Evolutionary conservation across 2,329 filamentous ascomycete species (phyloP), one percentile per base, ranked within the genome.

Genomic region (Dothideomycetidae sp.): DNA sequence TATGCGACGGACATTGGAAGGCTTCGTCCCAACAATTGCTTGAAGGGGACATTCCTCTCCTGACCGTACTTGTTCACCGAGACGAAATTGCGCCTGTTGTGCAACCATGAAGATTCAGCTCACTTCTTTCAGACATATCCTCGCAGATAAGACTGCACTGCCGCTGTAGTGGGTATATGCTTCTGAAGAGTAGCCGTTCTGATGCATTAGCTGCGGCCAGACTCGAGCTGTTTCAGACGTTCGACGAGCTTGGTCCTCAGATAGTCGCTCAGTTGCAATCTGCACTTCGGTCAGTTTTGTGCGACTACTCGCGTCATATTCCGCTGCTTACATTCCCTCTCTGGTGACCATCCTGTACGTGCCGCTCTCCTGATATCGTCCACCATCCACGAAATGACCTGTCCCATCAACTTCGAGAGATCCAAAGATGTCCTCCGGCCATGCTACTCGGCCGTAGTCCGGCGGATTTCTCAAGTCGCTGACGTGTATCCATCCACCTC

Each of bases 391-490:
- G 52, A 77, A 74, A n/a, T 60, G 55, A 2, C 73, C 73, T 12
- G 63, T 45, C 0, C 61, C 62, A 54, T 76, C 71, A 3, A 78
- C 68, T 53, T 78, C 73, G 15, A 78, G 50, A 46, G 71, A 76
- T 10, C 73, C 73, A 49, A 78, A 71, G 34, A 78, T 78, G 54
- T 78, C 73, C 50, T 78, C 73, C 0, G 73, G 73, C 67, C 67
- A 74, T 36, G 73, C 69, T 43, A 76, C 75, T n/a, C 73, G 53
- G 1, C 73, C 73, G 53, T 64, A 78, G 42, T 78, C 73, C 2
- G 73, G 73, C 23, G 73, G 71, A 42, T 70, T 66, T 42, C 73
- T 58, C 49, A 55, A 53, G 48, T 78, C 73, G 26, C 67, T 73
- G n/a, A 78, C 62, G 49, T 78, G 73, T 29, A 78, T 70, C 58